These are phyloP conservation scores for Apocynum venetum DNA, from an alignment of 257 asterid species.

Conservation along the genomic window DNA sequence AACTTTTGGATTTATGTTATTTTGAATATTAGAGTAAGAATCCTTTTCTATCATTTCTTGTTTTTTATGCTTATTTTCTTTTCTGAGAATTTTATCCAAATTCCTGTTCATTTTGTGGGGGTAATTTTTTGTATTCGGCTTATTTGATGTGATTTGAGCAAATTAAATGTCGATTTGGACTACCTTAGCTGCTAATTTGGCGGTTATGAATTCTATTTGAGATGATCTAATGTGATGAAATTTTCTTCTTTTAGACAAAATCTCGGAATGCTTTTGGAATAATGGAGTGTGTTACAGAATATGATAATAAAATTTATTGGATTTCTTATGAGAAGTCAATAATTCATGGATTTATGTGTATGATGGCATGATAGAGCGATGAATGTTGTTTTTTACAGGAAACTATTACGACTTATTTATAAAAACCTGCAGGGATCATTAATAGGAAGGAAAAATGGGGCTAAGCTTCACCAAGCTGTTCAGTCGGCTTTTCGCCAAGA, in stretches of 20 bases:
- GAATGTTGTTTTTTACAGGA: background rate
- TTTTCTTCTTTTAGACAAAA: background rate
- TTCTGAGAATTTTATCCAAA: background rate
- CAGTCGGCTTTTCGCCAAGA: slow-evolving; percentile 33
- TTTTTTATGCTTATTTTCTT: no score
- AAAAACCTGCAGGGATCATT: slow-evolving; percentile 10
- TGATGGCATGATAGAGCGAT: background rate
- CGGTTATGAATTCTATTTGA: background rate
- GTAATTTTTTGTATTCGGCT: background rate
- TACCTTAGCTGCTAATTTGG: background rate
- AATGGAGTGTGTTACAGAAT: background rate
- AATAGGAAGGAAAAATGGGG: slow-evolving; percentile 23
- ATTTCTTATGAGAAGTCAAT: background rate
- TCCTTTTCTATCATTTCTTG: background rate
- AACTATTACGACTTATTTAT: background rate
- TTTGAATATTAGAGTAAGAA: no score
- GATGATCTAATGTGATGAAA: background rate
- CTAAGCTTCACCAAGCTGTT: slow-evolving; percentile 25
- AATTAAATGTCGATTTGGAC: background rate
- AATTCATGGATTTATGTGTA: background rate
- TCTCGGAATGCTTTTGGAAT: background rate
- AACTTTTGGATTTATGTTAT: background rate
- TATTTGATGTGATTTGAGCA: background rate
- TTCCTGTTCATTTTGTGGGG: background rate
- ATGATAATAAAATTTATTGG: background rate